Evolutionary conservation across 129 eudicot genomes (phyloP).

Genomic region (Deinandra increscens): DNA sequence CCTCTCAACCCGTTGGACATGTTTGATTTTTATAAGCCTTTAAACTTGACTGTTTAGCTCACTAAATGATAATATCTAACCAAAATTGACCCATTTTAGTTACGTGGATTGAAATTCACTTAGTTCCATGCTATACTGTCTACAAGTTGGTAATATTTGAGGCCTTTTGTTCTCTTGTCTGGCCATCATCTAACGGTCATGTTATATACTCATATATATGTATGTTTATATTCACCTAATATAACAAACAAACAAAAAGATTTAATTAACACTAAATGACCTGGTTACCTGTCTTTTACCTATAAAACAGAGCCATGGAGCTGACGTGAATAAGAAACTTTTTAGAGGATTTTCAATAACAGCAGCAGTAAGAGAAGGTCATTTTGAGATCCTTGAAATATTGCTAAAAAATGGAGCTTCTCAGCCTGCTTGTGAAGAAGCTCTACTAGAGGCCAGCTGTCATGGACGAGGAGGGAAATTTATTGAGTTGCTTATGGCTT

Average conservation of each 20-base stretch:
- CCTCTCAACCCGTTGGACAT: neutral
- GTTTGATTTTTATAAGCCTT: conserved; percentile 3
- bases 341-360: conserved; percentile 78
- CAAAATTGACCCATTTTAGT: neutral
- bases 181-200: neutral
- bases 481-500: conserved; percentile 64
- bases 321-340: conserved; percentile 72
- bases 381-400: conserved; percentile 71
- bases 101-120: neutral
- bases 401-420: conserved; percentile 81
- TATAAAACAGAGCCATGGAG: conserved; percentile 65
- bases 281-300: conserved; percentile 12
- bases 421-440: conserved; percentile 93
- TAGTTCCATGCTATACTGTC: neutral
- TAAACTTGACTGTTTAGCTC: neutral
- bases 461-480: conserved; percentile 59
- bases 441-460: conserved; percentile 79
- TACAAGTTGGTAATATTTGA: neutral
- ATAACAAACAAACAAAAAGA: neutral
- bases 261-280: conserved; percentile 17
- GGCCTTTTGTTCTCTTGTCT: neutral
- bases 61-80: neutral
- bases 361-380: conserved; percentile 91
- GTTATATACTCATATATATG: neutral
- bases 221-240: neutral